phyloP scores from a whole-genome alignment of 345 rosid species.

The Balakata baccata region DNA sequence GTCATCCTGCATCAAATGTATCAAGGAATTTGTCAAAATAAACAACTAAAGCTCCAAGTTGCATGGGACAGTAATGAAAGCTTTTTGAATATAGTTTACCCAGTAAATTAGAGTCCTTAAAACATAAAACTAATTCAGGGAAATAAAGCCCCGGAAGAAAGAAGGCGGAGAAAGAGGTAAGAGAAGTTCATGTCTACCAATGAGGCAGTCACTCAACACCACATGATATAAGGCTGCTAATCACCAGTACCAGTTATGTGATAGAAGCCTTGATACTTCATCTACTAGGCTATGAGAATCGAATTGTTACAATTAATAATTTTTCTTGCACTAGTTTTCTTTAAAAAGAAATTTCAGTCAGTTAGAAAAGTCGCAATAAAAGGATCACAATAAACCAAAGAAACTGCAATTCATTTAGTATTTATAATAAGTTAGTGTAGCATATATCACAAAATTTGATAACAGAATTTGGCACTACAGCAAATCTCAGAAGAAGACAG shows the following conservation, averaged over 20 bases:
- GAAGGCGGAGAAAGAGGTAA: neutral
- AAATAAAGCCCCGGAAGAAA: no score
- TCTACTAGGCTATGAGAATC: neutral
- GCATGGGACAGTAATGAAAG: neutral
- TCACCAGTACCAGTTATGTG: neutral
- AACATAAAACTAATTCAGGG: neutral
- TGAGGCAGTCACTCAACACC: neutral
- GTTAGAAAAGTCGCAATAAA: neutral
- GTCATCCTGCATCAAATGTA: constrained; percentile 53
- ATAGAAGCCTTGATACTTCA: neutral
- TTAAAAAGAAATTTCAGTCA: neutral
- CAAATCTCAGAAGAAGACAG: constrained; percentile 19
- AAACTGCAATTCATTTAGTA: neutral
- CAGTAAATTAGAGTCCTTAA: neutral
- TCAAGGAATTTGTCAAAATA: neutral
- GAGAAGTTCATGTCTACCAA: neutral
- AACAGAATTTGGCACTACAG: constrained; percentile 9
- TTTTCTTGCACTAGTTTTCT: neutral
- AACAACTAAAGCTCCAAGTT: neutral
- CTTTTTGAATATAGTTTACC: neutral
- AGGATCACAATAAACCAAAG: neutral
- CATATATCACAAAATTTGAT: neutral
- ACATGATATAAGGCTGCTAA: neutral
- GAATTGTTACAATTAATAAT: neutral
- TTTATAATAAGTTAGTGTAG: neutral